Percentiles rank a stretch among this genome's conserved stretches.
Evolutionary conservation across 2,329 filamentous ascomycete species (phyloP).

Genomic region (Cyphellophora attinorum): DNA sequence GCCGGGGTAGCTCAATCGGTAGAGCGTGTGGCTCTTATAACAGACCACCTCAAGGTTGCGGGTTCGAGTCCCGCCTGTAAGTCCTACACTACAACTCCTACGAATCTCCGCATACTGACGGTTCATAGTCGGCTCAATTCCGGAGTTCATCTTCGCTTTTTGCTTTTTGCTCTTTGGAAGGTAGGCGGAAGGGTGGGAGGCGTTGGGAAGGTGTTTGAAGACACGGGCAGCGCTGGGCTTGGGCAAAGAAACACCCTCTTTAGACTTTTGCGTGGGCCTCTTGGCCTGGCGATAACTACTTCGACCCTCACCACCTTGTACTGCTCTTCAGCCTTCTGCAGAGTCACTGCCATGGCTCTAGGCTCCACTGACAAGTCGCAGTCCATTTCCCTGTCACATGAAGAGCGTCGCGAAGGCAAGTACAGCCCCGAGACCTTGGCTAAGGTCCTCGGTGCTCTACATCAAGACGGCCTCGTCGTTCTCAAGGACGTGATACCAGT

Average conservation of each 20-base stretch:
- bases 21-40: constrained; percentile 41
- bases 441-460: constrained; percentile 25
- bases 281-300: no score
- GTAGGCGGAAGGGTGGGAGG: no score
- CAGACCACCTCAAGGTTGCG: constrained; percentile 9
- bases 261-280: no score
- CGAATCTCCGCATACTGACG: no score
- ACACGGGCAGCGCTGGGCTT: no score
- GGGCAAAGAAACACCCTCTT: no score
- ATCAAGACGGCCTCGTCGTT: constrained; percentile 29
- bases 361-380: constrained; percentile 14
- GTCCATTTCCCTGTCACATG: constrained; percentile 15
- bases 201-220: no score
- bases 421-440: constrained; percentile 23
- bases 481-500: constrained; percentile 27
- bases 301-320: no score
- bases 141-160: not conserved
- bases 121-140: constrained; percentile 7
- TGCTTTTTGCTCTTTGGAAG: no score
- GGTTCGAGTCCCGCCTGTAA: constrained; percentile 12
- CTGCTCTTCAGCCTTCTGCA: no score
- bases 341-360: no score
- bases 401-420: constrained; percentile 17
- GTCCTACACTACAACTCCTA: no score
- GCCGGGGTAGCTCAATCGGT: constrained; percentile 36